Percentiles rank a stretch among this genome's conserved stretches.
phyloP scores from a whole-genome alignment of 2,329 filamentous ascomycete species.

The Arthrobotrys entomopaga region DNA sequence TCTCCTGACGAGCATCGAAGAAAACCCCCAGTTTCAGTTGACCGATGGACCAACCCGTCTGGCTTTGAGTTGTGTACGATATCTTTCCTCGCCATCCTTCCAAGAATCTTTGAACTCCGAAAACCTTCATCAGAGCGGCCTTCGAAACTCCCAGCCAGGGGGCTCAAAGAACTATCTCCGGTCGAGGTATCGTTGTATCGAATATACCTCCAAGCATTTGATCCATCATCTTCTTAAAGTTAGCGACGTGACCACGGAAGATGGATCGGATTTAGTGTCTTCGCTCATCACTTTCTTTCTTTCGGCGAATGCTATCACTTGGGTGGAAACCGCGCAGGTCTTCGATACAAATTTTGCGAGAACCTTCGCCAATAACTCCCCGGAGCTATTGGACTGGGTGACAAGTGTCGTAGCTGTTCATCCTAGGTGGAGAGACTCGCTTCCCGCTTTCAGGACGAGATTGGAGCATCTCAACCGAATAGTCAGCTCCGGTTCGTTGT shows the following conservation, averaged over 20 bases:
- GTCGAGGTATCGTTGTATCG: conserved; percentile 45
- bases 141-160: conserved; percentile 22
- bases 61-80: conserved; percentile 44
- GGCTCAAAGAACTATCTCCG: conserved; percentile 39
- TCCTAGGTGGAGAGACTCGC: conserved; percentile 48
- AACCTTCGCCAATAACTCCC: conserved; percentile 24
- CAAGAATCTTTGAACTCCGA: conserved; percentile 47
- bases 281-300: conserved; percentile 50
- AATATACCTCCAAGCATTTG: conserved; percentile 37
- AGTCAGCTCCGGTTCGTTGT: conserved; percentile 12
- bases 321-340: conserved; percentile 46
- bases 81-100: conserved; percentile 48
- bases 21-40: conserved; percentile 52
- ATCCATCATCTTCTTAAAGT: conserved; percentile 47
- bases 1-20: conserved; percentile 46
- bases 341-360: conserved; percentile 35
- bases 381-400: conserved; percentile 42
- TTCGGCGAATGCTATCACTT: conserved; percentile 45
- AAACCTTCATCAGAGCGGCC: conserved; percentile 22
- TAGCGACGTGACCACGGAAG: conserved; percentile 50
- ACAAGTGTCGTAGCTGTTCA: conserved; percentile 46
- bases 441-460: conserved; percentile 33
- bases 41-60: conserved; percentile 49
- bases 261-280: conserved; percentile 45
- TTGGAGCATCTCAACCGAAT: conserved; percentile 37